A percentile compares a stretch with the other conserved stretches of the same genome.
phyloP scores from a whole-genome alignment of 2,329 filamentous ascomycete genomes.

The Arthrobotrys conoides region DNA sequence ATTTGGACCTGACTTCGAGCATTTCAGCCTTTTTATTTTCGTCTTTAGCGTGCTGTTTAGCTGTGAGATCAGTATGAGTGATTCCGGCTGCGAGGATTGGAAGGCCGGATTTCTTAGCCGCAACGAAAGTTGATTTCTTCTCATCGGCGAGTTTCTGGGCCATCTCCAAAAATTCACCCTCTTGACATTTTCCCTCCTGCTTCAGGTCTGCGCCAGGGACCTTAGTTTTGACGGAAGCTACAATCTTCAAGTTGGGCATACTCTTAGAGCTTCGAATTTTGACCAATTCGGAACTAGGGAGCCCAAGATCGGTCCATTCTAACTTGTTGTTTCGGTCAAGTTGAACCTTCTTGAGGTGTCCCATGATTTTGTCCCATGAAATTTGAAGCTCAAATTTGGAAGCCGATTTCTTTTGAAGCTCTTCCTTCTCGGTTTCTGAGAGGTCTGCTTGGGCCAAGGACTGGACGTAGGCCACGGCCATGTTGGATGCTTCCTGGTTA shows the following conservation, averaged over 20 bases:
- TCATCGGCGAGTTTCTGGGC: too few species aligned
- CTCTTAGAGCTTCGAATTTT: not conserved
- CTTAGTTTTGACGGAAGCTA: not conserved
- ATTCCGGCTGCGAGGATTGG: not conserved
- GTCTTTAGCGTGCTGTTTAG: not conserved
- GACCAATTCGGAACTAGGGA: not conserved
- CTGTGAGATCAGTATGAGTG: not conserved
- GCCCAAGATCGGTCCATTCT: conserved; percentile 11
- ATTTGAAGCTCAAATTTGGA: conserved; percentile 23
- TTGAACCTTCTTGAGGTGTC: not conserved
- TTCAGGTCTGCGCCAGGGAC: not conserved
- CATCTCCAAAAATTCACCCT: not conserved
- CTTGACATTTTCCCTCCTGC: not conserved
- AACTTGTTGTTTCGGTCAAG: conserved; percentile 6
- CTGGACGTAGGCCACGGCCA: not conserved
- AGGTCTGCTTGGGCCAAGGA: not conserved
- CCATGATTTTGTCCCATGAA: conserved; percentile 20
- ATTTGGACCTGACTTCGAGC: not conserved
- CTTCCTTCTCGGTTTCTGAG: not conserved
- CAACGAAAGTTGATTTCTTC: not conserved
- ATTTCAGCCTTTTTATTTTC: not conserved
- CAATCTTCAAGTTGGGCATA: not conserved
- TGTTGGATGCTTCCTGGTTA: conserved; percentile 6
- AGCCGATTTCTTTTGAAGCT: not conserved
- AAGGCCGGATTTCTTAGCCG: not conserved